Percentiles rank a stretch among this genome's conserved stretches.
These are phyloP conservation scores for Podila clonocystis DNA, from an alignment of 192 early-diverging fungal species.

Conservation along the genomic window DNA sequence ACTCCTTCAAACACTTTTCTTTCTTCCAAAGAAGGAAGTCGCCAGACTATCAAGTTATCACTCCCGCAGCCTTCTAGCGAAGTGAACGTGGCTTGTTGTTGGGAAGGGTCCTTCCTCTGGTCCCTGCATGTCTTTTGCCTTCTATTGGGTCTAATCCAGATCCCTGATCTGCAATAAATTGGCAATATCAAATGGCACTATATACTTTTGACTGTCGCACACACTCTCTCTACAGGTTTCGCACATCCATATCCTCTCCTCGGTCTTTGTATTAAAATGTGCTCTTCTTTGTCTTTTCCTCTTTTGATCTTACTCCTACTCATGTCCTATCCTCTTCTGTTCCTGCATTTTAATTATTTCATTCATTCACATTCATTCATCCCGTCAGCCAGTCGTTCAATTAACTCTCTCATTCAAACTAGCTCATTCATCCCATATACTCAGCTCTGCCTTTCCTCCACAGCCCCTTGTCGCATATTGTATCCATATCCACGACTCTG, in stretches of 20 bases:
- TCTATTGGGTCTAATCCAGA: no score
- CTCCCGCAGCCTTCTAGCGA: no score
- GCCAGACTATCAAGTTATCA: no score
- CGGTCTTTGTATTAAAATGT: slow-evolving; percentile 30
- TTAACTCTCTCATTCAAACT: neutral
- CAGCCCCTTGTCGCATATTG: no score
- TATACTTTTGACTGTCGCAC: no score
- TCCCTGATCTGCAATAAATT: no score
- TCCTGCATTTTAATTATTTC: neutral
- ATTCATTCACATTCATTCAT: neutral
- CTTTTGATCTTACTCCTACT: slow-evolving; percentile 45
- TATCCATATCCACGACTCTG: neutral
- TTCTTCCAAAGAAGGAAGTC: no score
- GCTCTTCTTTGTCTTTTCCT: slow-evolving; percentile 23
- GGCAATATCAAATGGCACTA: no score
- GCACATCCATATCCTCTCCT: neutral
- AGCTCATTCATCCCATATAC: slow-evolving; percentile 51
- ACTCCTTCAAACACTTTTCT: no score
- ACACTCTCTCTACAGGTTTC: neutral
- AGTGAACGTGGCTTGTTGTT: no score
- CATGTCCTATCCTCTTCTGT: slow-evolving; percentile 64
- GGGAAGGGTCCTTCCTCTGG: no score
- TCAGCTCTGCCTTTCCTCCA: slow-evolving; percentile 74
- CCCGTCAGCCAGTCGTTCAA: neutral
- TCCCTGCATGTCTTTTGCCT: no score